phyloP scores from a whole-genome alignment of 371 early-diverging fungal species.

The Parasitella parasitica region DNA sequence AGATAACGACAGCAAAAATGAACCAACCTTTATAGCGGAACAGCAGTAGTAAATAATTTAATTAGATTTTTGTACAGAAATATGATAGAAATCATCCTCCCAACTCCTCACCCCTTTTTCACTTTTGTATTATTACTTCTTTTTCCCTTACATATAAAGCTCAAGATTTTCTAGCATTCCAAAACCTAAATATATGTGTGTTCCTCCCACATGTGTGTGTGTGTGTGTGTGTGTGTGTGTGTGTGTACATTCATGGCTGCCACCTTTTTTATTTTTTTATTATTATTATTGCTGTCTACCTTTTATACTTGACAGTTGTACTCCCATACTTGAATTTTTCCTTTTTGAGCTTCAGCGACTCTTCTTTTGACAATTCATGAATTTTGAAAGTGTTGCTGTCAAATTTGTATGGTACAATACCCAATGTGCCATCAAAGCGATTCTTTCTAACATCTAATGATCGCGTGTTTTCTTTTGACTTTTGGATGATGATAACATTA shows the following conservation, averaged over 20 bases:
- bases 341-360: not conserved
- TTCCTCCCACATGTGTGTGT: too few relatives aligned
- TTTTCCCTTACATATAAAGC: too few relatives aligned
- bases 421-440: slow-evolving; percentile 75
- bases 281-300: too few relatives aligned
- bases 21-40: not conserved
- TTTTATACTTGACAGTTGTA: not conserved
- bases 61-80: not conserved
- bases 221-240: too few relatives aligned
- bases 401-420: slow-evolving; percentile 53
- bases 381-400: slow-evolving; percentile 31
- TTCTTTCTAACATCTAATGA: slow-evolving; percentile 73
- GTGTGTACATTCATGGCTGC: too few relatives aligned
- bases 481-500: slow-evolving; percentile 76
- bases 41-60: not conserved
- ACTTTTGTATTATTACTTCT: not conserved
- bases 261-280: too few relatives aligned
- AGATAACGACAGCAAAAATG: not conserved
- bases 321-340: not conserved
- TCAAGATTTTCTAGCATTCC: too few relatives aligned
- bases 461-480: slow-evolving; percentile 25
- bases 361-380: slow-evolving; percentile 3
- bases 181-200: not conserved
- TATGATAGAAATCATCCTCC: not conserved
- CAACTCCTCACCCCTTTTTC: not conserved